Evolutionary conservation across 495 filamentous ascomycete species (phyloP).

Genomic region (Aspergillus sclerotiicarbonarius): DNA sequence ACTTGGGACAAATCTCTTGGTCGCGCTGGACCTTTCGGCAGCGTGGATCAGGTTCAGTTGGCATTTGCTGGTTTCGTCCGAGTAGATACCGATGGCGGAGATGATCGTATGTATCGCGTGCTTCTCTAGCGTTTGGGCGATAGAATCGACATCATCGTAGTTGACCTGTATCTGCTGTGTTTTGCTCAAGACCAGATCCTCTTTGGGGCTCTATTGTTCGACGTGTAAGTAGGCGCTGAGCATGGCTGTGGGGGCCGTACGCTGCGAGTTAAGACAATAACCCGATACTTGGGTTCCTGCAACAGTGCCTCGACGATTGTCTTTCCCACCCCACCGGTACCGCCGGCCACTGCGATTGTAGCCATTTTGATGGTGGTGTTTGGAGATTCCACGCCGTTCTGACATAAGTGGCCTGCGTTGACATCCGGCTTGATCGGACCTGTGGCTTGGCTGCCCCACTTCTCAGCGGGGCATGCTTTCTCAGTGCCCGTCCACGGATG

Average conservation of each 20-base stretch:
- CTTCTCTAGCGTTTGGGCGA: conserved; percentile 41
- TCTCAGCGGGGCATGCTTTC: not conserved
- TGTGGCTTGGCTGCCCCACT: not conserved
- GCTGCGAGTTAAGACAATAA: conserved; percentile 46
- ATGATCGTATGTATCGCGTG: conserved; percentile 52
- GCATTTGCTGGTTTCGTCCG: conserved; percentile 30
- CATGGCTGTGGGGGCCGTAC: conserved; percentile 8
- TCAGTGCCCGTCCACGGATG: too few species aligned
- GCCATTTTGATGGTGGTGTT: conserved; percentile 29
- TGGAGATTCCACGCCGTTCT: not conserved
- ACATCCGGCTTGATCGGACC: not conserved
- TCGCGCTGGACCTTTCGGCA: conserved; percentile 41
- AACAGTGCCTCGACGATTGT: conserved; percentile 49
- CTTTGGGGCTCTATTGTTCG: conserved; percentile 10
- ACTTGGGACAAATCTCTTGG: conserved; percentile 50
- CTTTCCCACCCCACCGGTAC: conserved; percentile 50
- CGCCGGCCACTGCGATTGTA: conserved; percentile 53
- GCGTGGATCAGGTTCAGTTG: conserved; percentile 51
- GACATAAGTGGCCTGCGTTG: not conserved
- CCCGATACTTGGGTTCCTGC: conserved; percentile 34
- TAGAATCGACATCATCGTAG: conserved; percentile 39
- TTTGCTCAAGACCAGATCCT: conserved; percentile 5
- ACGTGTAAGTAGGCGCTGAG: not conserved
- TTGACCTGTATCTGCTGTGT: conserved; percentile 30
- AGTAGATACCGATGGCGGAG: conserved; percentile 43